Evolutionary conservation across 2,329 filamentous ascomycete genomes (phyloP), one percentile per base, ranked within the genome.

Genomic region (Bipolaris victoriae): DNA sequence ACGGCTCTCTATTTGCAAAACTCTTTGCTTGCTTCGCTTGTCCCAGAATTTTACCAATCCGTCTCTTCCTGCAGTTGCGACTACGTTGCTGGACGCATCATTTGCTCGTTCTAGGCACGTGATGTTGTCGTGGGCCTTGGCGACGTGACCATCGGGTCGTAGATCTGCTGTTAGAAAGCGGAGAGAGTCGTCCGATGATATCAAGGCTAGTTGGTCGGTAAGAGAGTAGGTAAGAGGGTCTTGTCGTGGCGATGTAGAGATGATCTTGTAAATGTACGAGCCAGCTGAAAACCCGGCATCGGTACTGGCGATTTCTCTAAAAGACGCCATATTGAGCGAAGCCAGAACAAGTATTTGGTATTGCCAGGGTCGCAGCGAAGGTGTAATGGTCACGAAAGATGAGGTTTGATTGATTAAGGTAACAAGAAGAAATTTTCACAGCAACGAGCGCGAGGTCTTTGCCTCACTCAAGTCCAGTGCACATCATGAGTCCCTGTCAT

Each of bases 21-120:
- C 80, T 64, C 76, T 85, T 77, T 81, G 66, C 73, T 74, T 72
- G 82, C 74, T 78, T 58, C 88, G 81, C 62, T 88, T 69, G 77
- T 92, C 89, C 86, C 88, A 89, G 46, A 90, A 76, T 0, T 80
- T 83, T 10, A 92, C 83, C 7, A 81, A 79, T 7, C 90, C 90
- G 70, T 92, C 88, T 72, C 89, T 85, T 45, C 90, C 90, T 0
- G 89, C 85, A 0, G 90, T 92, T 57, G 85, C 86, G 5, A 92
- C 79, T 18, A 88, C 70, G 4, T 81, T 82, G 26, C 80, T 81
- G 24, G 74, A 74, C 18, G 74, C 75, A 5, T 76, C 77, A 57
- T 85, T 84, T 45, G 86, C 83, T 1, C 83, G 79, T 50, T 83
- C 82, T 29, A 91, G 78, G 60, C 85, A 86, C 13, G 87, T 88